These are phyloP conservation scores for Russula foetens DNA, from an alignment of 768 basidiomycete species.

Conservation along the genomic window DNA sequence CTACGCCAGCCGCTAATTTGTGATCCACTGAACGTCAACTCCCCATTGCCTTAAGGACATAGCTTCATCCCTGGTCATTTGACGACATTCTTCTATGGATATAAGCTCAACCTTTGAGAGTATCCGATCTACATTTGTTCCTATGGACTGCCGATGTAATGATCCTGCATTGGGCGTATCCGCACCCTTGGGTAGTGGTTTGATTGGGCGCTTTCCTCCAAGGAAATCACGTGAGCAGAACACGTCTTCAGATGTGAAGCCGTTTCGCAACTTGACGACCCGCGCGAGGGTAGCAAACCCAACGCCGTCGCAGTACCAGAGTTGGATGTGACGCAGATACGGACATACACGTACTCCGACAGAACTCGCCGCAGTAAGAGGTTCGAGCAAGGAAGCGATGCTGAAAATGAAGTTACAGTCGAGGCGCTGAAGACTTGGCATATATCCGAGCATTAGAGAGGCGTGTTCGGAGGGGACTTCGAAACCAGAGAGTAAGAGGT, in stretches of 20 bases:
- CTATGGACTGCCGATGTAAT: not conserved
- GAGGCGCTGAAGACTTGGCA: constrained; percentile 15
- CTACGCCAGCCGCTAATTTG: not conserved
- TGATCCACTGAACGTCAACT: constrained; percentile 1
- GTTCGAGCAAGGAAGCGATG: not conserved
- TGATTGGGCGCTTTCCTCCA: not conserved
- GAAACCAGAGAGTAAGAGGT: constrained; percentile 13
- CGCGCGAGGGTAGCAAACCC: not conserved
- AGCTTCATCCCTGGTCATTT: constrained; percentile 1
- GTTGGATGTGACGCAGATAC: constrained; percentile 5
- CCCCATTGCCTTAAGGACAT: not conserved
- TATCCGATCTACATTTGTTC: not conserved
- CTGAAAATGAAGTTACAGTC: constrained; percentile 15
- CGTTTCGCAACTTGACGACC: constrained; percentile 15
- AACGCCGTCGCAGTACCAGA: constrained; percentile 14
- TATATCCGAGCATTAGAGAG: constrained; percentile 12
- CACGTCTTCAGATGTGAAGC: not conserved
- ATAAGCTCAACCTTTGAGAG: not conserved
- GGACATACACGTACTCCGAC: constrained; percentile 3
- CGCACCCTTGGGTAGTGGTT: not conserved
- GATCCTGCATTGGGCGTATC: not conserved
- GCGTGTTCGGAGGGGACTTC: constrained; percentile 6
- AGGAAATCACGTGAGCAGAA: not conserved
- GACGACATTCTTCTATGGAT: not conserved
- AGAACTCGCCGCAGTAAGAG: constrained; percentile 4